Evolutionary conservation across 352 stramenopile genomes (phyloP).

Genomic region (Phytophthora pisi): DNA sequence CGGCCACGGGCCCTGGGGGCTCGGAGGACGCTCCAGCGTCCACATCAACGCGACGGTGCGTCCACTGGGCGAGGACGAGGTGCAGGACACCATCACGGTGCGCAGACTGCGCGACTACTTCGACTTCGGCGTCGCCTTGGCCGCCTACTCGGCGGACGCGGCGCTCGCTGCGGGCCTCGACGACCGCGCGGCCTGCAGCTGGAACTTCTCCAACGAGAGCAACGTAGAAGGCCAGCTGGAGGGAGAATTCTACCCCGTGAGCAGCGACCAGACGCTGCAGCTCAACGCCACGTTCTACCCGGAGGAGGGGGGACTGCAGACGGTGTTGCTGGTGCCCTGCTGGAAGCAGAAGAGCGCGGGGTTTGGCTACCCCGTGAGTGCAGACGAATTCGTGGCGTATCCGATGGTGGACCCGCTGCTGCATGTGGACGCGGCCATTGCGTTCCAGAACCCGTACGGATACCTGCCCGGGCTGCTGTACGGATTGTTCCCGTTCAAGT

Average conservation of each 20-base stretch:
- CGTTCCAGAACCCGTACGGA: conserved; percentile 84
- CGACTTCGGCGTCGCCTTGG: conserved; percentile 72
- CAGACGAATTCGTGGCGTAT: conserved; percentile 70
- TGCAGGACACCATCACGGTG: conserved; percentile 73
- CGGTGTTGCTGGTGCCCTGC: conserved; percentile 73
- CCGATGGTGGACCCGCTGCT: conserved; percentile 78
- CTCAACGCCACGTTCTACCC: conserved; percentile 64
- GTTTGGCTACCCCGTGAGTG: conserved; percentile 81
- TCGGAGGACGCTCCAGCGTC: conserved; percentile 54
- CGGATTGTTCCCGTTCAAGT: conserved; percentile 88
- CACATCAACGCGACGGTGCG: conserved; percentile 54
- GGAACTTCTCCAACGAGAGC: conserved; percentile 59
- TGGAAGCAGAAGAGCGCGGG: conserved; percentile 85
- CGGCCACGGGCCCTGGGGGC: conserved; percentile 53
- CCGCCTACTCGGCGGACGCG: conserved; percentile 59
- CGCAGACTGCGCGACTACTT: conserved; percentile 79
- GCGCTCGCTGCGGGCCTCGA: conserved; percentile 50
- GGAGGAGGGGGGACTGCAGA: conserved; percentile 55
- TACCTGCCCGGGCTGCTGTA: conserved; percentile 83
- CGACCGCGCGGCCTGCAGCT: conserved; percentile 58
- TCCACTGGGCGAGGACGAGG: conserved; percentile 54
- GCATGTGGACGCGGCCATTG: conserved; percentile 59
- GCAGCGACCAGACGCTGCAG: conserved; percentile 45
- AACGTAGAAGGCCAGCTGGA: conserved; percentile 56
- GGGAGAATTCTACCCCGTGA: conserved; percentile 59